Conservation (phyloP, 306 rosid genomes). For the Alnus rubra region DNA sequence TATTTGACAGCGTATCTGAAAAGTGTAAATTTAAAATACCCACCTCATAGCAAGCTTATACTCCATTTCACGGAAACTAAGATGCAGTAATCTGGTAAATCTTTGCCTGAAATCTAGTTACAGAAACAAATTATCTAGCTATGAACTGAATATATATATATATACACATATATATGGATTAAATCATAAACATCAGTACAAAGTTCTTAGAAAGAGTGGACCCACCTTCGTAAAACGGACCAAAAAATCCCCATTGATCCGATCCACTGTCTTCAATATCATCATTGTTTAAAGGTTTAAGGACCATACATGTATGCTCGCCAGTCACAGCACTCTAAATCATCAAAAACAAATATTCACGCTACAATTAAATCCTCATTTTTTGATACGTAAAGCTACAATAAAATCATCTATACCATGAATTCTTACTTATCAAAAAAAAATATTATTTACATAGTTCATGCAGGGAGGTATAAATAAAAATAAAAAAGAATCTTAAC, state of each 20-base stretch:
- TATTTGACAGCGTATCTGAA: constrained; percentile 23
- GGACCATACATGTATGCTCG: constrained; percentile 90
- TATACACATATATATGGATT: not conserved
- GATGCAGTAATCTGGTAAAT: constrained; percentile 64
- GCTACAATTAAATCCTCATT: constrained; percentile 9
- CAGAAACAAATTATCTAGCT: constrained; percentile 29
- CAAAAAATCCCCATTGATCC: constrained; percentile 62
- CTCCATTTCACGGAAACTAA: constrained; percentile 64
- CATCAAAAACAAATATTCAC: constrained; percentile 14
- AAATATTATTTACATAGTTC: constrained; percentile 9
- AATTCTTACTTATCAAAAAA: too few species aligned
- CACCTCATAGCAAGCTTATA: constrained; percentile 93
- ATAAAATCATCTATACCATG: constrained; percentile 4
- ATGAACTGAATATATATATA: not conserved
- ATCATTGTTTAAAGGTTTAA: constrained; percentile 84
- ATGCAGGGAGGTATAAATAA: constrained; percentile 9
- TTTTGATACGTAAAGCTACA: not conserved
- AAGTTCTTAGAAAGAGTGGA: constrained; percentile 18
- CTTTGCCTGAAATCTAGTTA: constrained; percentile 74
- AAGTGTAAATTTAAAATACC: constrained; percentile 27
- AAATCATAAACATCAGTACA: constrained; percentile 10
- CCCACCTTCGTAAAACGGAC: constrained; percentile 78
- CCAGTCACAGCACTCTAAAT: constrained; percentile 81
- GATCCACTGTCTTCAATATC: constrained; percentile 75
- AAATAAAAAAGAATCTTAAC: constrained; percentile 56